Conservation (phyloP, 257 asterid species). For the Eucommia ulmoides region DNA sequence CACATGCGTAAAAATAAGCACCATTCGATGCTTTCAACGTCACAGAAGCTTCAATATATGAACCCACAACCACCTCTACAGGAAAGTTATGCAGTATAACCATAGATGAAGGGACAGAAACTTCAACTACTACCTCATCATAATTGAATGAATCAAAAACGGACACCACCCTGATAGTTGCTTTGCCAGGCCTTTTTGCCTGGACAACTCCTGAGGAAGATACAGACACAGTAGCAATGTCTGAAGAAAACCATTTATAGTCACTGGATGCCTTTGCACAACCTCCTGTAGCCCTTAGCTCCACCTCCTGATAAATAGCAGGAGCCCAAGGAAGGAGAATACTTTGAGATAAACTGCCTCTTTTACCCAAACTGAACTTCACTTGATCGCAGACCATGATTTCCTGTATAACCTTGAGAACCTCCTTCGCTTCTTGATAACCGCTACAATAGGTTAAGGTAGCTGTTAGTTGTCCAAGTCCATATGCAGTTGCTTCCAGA, state of each 20-base stretch:
- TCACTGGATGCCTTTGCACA: slow-evolving; percentile 76
- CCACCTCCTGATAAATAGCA: slow-evolving; percentile 74
- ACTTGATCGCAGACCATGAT: slow-evolving; percentile 88
- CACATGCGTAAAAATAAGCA: slow-evolving; percentile 54
- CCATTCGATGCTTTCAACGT: slow-evolving; percentile 60
- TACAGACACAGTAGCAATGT: slow-evolving; percentile 56
- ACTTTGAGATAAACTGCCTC: slow-evolving; percentile 18
- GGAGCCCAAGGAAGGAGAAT: slow-evolving; percentile 79
- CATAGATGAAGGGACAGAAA: slow-evolving; percentile 63
- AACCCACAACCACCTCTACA: slow-evolving; percentile 62
- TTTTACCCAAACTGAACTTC: slow-evolving; percentile 33
- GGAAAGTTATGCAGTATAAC: slow-evolving; percentile 62
- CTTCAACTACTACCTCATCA: slow-evolving; percentile 63
- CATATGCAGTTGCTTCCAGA: slow-evolving; percentile 48
- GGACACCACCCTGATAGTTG: slow-evolving; percentile 61
- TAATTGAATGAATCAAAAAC: slow-evolving; percentile 63
- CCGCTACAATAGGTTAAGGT: slow-evolving; percentile 49
- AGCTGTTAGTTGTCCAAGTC: slow-evolving; percentile 76
- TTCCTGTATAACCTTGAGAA: slow-evolving; percentile 75
- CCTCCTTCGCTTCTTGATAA: slow-evolving; percentile 39
- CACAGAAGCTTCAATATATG: slow-evolving; percentile 59
- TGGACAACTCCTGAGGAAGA: slow-evolving; percentile 73
- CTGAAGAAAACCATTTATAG: slow-evolving; percentile 83
- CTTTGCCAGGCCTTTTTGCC: slow-evolving; percentile 78
- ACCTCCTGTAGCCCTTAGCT: slow-evolving; percentile 75